Base-by-base conservation (phyloP, 2,329 filamentous ascomycete species). In the Verticillium klebahnii region DNA sequence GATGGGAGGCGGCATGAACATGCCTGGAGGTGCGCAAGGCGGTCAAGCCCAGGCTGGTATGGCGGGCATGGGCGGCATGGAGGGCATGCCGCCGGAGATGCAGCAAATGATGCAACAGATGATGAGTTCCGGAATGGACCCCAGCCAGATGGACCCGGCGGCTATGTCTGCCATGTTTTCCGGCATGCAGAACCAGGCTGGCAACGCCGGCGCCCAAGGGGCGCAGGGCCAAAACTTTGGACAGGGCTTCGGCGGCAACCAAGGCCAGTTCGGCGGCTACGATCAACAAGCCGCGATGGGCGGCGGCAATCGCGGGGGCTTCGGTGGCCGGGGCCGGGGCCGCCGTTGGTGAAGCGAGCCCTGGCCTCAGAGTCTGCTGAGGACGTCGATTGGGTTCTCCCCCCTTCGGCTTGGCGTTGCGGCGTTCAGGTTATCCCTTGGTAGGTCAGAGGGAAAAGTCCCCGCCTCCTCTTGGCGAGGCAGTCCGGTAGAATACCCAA, bases 91-190 rank as follows among this genome's bases (percentile, higher is more conserved):
- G 3, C 82, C 85, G 0, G 86, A 89, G 70, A 88, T 89, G 84
- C 86, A 89, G 71, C 78, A 80, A 56, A 87, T 89, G 83, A 86
- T 89, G 84, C 86, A 89, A 72, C 85, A 89, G 72, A 88, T 89
- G 85, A 88, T 89, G 82, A 80, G 82, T 0, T 79, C 80, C 1
- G 86, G 86, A 25, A 85, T 89, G 77, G 86, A 89, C 65, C 85
- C 85, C 50, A 85, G 80, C 64, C 86, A 89, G 74, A 88, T 89
- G 85, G 86, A 89, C 64, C 82, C 85, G 40, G 77, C 76, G 36
- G 74, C 83, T 62, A 83, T 86, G 77, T 79, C 79, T 15, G 78
- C 81, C 69, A 87, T 89, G 84, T 88, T 86, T 68, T 77, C 80
- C 0, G 80, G 81, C 36, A 85, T 85, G 81, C 83, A 85, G 67